phyloP scores from a whole-genome alignment of 306 rosid species.

The Quercus cerris region DNA sequence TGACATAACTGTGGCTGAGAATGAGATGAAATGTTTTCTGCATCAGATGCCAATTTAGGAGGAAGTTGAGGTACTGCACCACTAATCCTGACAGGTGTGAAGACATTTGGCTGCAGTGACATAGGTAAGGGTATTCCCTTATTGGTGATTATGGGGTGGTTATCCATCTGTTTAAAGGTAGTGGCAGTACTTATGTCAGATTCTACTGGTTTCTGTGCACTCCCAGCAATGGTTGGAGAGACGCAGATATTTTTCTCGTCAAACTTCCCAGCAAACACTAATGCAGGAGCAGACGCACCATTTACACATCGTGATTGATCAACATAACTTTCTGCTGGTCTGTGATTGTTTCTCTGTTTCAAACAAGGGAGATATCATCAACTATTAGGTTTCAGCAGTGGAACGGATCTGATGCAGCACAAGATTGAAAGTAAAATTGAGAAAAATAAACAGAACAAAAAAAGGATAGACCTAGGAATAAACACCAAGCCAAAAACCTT shows the following conservation, averaged over 20 bases:
- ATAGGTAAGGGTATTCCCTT: slow-evolving; percentile 49
- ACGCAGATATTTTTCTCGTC: slow-evolving; percentile 51
- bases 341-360: slow-evolving; percentile 65
- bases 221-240: slow-evolving; percentile 51
- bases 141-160: slow-evolving; percentile 47
- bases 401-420: neutral
- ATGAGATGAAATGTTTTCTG: slow-evolving; percentile 41
- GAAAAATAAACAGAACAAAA: no score
- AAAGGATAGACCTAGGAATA: no score
- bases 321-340: slow-evolving; percentile 50
- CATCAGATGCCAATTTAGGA: slow-evolving; percentile 50
- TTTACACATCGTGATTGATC: slow-evolving; percentile 52
- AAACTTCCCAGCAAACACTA: slow-evolving; percentile 55
- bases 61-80: slow-evolving; percentile 47
- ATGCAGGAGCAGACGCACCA: slow-evolving; percentile 49
- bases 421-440: no score
- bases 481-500: no score
- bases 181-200: slow-evolving; percentile 59
- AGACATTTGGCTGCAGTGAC: slow-evolving; percentile 56
- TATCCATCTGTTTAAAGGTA: slow-evolving; percentile 50
- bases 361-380: slow-evolving; percentile 12
- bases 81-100: slow-evolving; percentile 38
- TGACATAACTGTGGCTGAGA: slow-evolving; percentile 42
- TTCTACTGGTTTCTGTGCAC: slow-evolving; percentile 45
- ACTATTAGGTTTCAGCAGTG: slow-evolving; percentile 3